Evolutionary conservation across 1,139 yeast species (phyloP).

Genomic region (Magnusiomyces tetraspermus): DNA sequence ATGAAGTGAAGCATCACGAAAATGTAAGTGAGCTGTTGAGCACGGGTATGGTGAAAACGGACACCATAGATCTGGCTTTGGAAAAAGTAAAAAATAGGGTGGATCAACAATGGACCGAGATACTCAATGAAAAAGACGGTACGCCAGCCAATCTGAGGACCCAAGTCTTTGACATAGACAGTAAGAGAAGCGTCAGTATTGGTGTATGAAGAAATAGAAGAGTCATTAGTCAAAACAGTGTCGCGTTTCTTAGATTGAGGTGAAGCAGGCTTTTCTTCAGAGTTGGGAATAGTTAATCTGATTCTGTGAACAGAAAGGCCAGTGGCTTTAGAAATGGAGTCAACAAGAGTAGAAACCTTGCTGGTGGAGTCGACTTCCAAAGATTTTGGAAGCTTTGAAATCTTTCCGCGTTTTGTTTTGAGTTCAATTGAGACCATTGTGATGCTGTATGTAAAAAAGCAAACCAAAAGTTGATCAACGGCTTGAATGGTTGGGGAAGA

Average conservation of each 20-base stretch:
- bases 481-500: background rate
- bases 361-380: conserved; percentile 24
- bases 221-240: conserved; percentile 31
- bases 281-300: conserved; percentile 29
- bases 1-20: conserved; percentile 65
- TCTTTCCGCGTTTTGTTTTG: conserved; percentile 23
- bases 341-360: conserved; percentile 22
- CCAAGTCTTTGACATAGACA: conserved; percentile 70
- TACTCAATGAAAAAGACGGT: conserved; percentile 81
- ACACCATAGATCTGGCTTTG: conserved; percentile 32
- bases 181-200: conserved; percentile 28
- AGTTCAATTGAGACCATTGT: conserved; percentile 23
- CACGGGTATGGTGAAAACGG: conserved; percentile 36
- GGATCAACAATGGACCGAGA: conserved; percentile 77
- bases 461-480: background rate
- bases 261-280: conserved; percentile 21
- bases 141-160: conserved; percentile 90
- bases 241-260: conserved; percentile 31
- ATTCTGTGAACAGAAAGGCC: conserved; percentile 28
- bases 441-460: background rate
- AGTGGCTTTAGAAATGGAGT: conserved; percentile 25
- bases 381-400: conserved; percentile 25
- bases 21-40: conserved; percentile 46
- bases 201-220: conserved; percentile 30
- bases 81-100: conserved; percentile 52